These are phyloP conservation scores for Xylaria flabelliformis DNA, from an alignment of 495 filamentous ascomycete species.

Conservation along the genomic window DNA sequence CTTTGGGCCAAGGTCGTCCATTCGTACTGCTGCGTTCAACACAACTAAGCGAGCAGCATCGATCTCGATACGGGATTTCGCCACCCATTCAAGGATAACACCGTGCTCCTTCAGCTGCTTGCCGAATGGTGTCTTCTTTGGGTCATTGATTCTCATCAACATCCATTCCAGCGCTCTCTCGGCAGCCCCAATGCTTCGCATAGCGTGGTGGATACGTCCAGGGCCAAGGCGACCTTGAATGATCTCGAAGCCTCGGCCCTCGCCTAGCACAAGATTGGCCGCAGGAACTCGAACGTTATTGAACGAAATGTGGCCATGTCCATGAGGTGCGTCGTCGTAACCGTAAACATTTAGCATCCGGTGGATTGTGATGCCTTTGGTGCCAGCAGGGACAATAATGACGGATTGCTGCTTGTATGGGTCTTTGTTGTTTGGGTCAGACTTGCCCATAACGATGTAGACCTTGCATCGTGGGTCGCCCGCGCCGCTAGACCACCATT, in stretches of 20 bases:
- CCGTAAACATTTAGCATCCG: conserved; percentile 90
- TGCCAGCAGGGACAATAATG: conserved; percentile 77
- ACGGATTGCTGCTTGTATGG: conserved; percentile 89
- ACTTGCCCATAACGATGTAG: conserved; percentile 93
- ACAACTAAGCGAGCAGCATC: conserved; percentile 86
- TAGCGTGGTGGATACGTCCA: conserved; percentile 92
- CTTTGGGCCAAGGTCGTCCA: conserved; percentile 82
- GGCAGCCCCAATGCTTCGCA: conserved; percentile 87
- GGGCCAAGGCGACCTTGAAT: conserved; percentile 93
- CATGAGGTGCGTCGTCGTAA: conserved; percentile 93
- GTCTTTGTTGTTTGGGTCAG: conserved; percentile 71
- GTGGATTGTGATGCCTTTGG: conserved; percentile 79
- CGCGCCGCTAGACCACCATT: conserved; percentile 96
- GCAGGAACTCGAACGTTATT: conserved; percentile 81
- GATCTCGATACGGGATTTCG: conserved; percentile 86
- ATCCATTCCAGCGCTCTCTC: conserved; percentile 88
- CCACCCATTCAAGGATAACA: conserved; percentile 93
- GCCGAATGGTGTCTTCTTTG: conserved; percentile 83
- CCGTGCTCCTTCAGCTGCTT: conserved; percentile 81
- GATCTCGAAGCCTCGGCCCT: conserved; percentile 94
- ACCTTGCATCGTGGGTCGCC: conserved; percentile 88
- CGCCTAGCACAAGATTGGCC: conserved; percentile 81
- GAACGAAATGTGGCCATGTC: conserved; percentile 89
- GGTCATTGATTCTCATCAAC: conserved; percentile 87
- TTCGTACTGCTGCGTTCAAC: conserved; percentile 88